Evolutionary conservation across 2,329 filamentous ascomycete genomes (phyloP).

Genomic region (Bipolaris victoriae): DNA sequence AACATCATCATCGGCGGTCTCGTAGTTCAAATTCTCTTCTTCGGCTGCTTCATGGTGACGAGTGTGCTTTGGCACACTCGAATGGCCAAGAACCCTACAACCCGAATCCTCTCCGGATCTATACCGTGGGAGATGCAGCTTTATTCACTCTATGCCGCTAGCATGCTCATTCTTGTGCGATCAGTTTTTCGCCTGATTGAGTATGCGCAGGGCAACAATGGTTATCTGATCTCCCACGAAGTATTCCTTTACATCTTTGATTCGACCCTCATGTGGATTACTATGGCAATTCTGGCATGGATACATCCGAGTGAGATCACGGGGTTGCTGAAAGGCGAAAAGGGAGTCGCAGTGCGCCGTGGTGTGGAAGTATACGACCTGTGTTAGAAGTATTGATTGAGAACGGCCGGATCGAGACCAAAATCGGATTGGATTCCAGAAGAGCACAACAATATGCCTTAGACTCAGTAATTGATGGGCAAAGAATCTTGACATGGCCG

Average conservation of each 20-base stretch:
- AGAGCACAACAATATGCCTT: too few relatives aligned
- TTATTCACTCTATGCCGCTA: constrained; percentile 39
- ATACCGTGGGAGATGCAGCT: constrained; percentile 39
- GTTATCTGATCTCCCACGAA: constrained; percentile 34
- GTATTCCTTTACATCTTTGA: constrained; percentile 40
- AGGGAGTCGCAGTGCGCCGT: too few relatives aligned
- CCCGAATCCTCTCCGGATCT: constrained; percentile 44
- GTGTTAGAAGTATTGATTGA: too few relatives aligned
- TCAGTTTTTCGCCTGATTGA: constrained; percentile 58
- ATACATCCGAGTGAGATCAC: too few relatives aligned
- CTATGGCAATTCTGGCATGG: too few relatives aligned
- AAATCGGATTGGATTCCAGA: too few relatives aligned
- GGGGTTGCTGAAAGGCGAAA: too few relatives aligned
- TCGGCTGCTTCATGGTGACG: constrained; percentile 61
- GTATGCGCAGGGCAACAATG: constrained; percentile 47
- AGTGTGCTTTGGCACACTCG: constrained; percentile 58
- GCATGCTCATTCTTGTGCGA: constrained; percentile 54
- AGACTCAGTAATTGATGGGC: too few relatives aligned
- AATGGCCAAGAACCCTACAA: constrained; percentile 44
- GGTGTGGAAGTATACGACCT: too few relatives aligned
- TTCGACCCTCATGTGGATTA: constrained; percentile 30
- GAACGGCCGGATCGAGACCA: too few relatives aligned
- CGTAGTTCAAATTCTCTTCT: constrained; percentile 63
- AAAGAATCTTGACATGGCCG: too few relatives aligned
- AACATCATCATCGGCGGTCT: constrained; percentile 64